These are phyloP conservation scores for Neurospora sp. DNA, from an alignment of 495 filamentous ascomycete genomes.

Conservation along the genomic window DNA sequence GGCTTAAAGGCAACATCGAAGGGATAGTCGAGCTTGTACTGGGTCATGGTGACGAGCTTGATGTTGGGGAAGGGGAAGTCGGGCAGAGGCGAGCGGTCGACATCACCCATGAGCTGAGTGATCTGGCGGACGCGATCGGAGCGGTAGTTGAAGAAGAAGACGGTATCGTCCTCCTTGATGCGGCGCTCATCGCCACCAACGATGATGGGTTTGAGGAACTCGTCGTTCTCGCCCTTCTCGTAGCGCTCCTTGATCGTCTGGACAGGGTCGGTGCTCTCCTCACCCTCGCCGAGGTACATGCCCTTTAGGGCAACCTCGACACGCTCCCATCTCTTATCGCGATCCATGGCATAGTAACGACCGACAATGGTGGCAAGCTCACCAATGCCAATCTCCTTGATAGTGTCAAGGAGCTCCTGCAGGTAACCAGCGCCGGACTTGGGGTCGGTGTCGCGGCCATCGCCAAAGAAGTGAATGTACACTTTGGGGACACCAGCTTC, in stretches of 20 bases:
- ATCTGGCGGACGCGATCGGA: conserved; percentile 96
- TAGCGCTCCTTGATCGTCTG: conserved; percentile 83
- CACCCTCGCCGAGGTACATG: conserved; percentile 74
- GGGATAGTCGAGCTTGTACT: conserved; percentile 92
- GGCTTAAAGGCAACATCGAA: conserved; percentile 92
- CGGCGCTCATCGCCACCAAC: conserved; percentile 75
- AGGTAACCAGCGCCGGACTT: conserved; percentile 82
- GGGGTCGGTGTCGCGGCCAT: conserved; percentile 95
- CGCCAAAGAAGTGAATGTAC: conserved; percentile 97
- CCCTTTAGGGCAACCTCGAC: conserved; percentile 84
- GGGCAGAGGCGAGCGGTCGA: conserved; percentile 80
- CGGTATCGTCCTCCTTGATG: conserved; percentile 81
- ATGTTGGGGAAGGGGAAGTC: conserved; percentile 95
- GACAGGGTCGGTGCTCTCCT: conserved; percentile 73
- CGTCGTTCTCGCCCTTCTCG: conserved; percentile 78
- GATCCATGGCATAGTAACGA: conserved; percentile 98
- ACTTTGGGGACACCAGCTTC: conserved; percentile 77
- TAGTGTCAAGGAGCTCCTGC: conserved; percentile 67
- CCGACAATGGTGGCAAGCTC: conserved; percentile 90
- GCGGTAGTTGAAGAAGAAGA: conserved; percentile 99
- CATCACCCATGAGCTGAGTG: conserved; percentile 83
- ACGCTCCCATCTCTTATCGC: conserved; percentile 97
- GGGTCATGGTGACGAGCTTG: conserved; percentile 92
- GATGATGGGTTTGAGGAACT: conserved; percentile 98
- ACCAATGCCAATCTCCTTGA: conserved; percentile 75